These are phyloP conservation scores for Phytophthora megakarya DNA, from an alignment of 352 stramenopile species.

Conservation along the genomic window DNA sequence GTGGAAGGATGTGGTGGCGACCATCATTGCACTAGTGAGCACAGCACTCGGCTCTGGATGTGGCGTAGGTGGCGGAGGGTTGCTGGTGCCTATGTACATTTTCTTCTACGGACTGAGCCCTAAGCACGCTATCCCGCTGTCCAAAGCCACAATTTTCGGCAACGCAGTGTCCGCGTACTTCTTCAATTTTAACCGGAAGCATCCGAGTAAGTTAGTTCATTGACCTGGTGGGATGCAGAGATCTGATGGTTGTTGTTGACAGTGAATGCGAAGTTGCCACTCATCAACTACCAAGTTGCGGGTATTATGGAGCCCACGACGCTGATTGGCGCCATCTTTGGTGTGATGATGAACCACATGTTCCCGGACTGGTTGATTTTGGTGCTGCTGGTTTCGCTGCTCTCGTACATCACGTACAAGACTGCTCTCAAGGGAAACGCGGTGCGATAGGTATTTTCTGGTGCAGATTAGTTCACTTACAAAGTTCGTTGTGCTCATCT, in stretches of 20 bases:
- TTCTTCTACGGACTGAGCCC: conserved; percentile 92
- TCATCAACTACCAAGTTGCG: conserved; percentile 99
- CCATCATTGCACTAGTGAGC: conserved; percentile 75
- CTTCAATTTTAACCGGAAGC: conserved; percentile 93
- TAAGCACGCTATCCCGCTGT: conserved; percentile 98
- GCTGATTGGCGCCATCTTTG: conserved; percentile 78
- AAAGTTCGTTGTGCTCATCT: conserved; percentile 2
- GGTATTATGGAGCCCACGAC: conserved; percentile 97
- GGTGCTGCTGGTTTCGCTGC: conserved; percentile 71
- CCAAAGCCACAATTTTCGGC: conserved; percentile 97
- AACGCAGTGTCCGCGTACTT: conserved; percentile 95
- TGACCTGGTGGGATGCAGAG: neutral
- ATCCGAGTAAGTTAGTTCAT: conserved; percentile 74
- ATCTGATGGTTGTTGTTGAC: neutral
- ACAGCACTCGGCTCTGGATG: conserved; percentile 91
- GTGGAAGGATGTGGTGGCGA: conserved; percentile 67
- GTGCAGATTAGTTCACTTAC: neutral
- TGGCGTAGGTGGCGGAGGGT: conserved; percentile 93
- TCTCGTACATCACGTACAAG: conserved; percentile 80
- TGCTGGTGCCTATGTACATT: conserved; percentile 98
- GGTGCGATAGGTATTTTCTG: conserved; percentile 23
- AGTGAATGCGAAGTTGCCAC: conserved; percentile 85
- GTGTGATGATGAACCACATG: conserved; percentile 84
- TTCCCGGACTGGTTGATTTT: conserved; percentile 87
- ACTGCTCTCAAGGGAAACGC: conserved; percentile 72